Percentiles rank a stretch among this genome's conserved stretches.
Conservation (phyloP, 495 filamentous ascomycete species). For the Xylaria telfairii region DNA sequence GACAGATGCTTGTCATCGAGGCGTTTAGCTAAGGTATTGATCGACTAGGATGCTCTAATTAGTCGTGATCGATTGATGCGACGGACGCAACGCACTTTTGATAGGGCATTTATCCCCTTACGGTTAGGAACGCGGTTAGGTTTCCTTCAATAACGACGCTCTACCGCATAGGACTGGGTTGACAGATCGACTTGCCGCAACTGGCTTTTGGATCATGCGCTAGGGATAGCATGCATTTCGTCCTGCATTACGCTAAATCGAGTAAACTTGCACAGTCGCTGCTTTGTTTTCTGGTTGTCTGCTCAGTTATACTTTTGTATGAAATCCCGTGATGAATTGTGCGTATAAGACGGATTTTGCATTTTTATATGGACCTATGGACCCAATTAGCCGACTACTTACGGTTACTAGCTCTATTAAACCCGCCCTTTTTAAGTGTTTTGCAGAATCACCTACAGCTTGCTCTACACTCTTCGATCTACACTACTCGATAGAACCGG, state of each 20-base stretch:
- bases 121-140: constrained; percentile 4
- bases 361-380: neutral
- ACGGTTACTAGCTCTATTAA: neutral
- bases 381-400: neutral
- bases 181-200: neutral
- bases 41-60: neutral
- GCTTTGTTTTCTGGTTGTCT: neutral
- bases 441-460: neutral
- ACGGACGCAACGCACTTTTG: neutral
- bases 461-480: too few species aligned
- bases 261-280: neutral
- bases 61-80: neutral
- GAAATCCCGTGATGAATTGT: neutral
- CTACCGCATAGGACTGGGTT: neutral
- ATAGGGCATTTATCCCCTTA: constrained; percentile 7
- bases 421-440: neutral
- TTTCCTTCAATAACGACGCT: neutral
- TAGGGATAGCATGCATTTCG: neutral
- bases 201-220: neutral
- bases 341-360: neutral
- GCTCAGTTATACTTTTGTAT: neutral
- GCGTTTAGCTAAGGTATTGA: constrained; percentile 2
- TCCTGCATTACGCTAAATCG: neutral
- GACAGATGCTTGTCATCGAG: constrained; percentile 1
- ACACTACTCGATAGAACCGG: neutral